phyloP scores from a whole-genome alignment of 352 stramenopile species.

The Phytophthora cajani region DNA sequence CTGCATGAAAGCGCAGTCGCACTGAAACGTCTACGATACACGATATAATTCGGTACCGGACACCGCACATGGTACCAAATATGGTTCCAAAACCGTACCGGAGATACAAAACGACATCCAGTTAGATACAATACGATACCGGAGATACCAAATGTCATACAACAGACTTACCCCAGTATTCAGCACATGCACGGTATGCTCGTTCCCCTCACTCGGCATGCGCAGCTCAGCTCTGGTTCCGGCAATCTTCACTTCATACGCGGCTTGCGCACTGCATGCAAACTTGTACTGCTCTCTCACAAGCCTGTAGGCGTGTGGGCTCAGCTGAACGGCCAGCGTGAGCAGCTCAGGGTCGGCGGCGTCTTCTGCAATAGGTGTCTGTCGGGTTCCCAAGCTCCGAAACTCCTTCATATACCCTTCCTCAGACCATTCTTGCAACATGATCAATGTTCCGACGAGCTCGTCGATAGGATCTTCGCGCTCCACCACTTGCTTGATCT shows the following conservation, averaged over 20 bases:
- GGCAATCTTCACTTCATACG: background rate
- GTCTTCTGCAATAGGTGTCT: slow-evolving; percentile 8
- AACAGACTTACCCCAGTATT: slow-evolving; percentile 9
- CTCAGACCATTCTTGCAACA: slow-evolving; percentile 22
- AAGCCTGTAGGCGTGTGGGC: slow-evolving; percentile 11
- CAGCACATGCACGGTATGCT: background rate
- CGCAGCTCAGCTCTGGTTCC: background rate
- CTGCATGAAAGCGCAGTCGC: too few relatives aligned
- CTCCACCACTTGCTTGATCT: background rate
- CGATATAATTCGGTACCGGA: too few relatives aligned
- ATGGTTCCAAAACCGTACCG: background rate
- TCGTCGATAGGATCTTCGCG: background rate
- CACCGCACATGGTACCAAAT: too few relatives aligned
- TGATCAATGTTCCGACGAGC: slow-evolving; percentile 7
- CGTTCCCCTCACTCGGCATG: background rate
- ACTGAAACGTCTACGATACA: too few relatives aligned
- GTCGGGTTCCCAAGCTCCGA: slow-evolving; percentile 1
- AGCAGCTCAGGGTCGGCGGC: slow-evolving; percentile 9
- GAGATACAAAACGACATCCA: background rate
- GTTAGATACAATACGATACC: slow-evolving; percentile 8
- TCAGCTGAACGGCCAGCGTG: slow-evolving; percentile 11
- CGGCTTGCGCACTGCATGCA: background rate
- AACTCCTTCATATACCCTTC: slow-evolving; percentile 23
- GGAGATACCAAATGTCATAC: background rate
- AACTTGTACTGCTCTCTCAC: slow-evolving; percentile 15